A percentile compares a stretch with the other conserved stretches of the same genome.
Conservation (phyloP, 2,329 filamentous ascomycete genomes). For the Trichoderma semiorbis region DNA sequence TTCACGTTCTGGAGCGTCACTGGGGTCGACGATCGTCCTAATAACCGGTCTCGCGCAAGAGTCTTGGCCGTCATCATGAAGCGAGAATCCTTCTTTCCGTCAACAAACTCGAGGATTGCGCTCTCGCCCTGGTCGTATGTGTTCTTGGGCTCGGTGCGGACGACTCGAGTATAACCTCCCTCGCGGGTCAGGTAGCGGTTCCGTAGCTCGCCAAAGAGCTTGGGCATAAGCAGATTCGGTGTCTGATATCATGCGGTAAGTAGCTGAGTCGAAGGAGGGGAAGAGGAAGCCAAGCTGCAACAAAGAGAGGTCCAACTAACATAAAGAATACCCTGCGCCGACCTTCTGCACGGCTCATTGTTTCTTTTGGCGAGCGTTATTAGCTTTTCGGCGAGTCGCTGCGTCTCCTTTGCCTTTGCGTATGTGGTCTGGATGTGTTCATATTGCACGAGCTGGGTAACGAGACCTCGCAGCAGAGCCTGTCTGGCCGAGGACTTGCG, state of each 20-base stretch:
- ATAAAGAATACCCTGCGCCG: conserved; percentile 78
- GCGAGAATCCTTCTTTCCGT: conserved; percentile 88
- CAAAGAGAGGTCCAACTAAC: conserved; percentile 44
- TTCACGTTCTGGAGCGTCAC: conserved; percentile 74
- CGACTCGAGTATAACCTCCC: conserved; percentile 91
- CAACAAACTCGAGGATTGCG: conserved; percentile 91
- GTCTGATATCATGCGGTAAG: conserved; percentile 44
- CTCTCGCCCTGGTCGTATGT: conserved; percentile 79
- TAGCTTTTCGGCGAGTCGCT: conserved; percentile 87
- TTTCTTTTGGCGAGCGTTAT: conserved; percentile 93
- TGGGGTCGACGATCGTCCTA: conserved; percentile 59
- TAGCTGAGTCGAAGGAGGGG: not conserved
- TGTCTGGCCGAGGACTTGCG: conserved; percentile 83
- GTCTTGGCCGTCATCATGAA: conserved; percentile 91
- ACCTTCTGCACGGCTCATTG: conserved; percentile 72
- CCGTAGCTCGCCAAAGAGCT: conserved; percentile 81
- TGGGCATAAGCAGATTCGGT: conserved; percentile 68
- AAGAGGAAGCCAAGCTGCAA: not conserved
- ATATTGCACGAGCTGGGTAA: conserved; percentile 89
- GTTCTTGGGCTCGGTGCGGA: conserved; percentile 86
- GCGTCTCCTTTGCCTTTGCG: conserved; percentile 95
- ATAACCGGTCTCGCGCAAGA: conserved; percentile 60
- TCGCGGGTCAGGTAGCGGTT: conserved; percentile 74
- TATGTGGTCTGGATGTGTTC: conserved; percentile 95
- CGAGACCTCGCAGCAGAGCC: conserved; percentile 90